Evolutionary conservation across 495 filamentous ascomycete species (phyloP).

Genomic region (Neurospora sp.): DNA sequence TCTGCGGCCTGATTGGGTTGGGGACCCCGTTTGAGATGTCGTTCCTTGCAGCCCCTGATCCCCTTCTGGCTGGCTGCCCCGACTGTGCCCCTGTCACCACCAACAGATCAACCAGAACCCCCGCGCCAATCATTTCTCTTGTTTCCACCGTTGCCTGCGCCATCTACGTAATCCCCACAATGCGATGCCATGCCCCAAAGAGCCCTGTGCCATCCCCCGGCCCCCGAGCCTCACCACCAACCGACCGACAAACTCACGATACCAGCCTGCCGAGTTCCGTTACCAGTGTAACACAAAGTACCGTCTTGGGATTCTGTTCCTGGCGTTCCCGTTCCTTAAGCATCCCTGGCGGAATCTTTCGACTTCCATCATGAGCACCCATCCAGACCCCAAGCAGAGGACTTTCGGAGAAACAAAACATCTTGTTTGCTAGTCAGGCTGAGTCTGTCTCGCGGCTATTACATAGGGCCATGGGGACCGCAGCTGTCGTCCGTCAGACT

Average conservation of each 20-base stretch:
- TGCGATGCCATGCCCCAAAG: background rate
- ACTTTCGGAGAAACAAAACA: background rate
- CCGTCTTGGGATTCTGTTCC: background rate
- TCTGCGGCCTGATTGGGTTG: background rate
- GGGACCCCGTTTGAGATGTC: background rate
- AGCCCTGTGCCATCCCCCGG: background rate
- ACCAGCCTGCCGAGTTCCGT: background rate
- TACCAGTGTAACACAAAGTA: background rate
- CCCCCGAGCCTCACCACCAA: background rate
- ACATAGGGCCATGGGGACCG: background rate
- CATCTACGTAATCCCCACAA: background rate
- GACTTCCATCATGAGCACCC: background rate
- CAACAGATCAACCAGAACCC: background rate
- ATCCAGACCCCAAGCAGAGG: background rate
- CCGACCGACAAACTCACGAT: background rate
- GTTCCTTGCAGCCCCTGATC: background rate
- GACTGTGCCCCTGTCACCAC: background rate
- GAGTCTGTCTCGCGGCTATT: background rate
- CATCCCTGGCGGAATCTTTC: background rate
- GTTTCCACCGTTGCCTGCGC: background rate
- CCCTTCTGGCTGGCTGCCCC: background rate
- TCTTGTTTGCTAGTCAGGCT: background rate
- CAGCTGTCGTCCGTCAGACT: background rate
- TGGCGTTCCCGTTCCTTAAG: background rate
- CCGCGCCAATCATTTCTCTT: background rate